Evolutionary conservation across 2,329 filamentous ascomycete species (phyloP), one percentile per base, ranked within the genome.

Genomic region (Colletotrichum sansevieriae): DNA sequence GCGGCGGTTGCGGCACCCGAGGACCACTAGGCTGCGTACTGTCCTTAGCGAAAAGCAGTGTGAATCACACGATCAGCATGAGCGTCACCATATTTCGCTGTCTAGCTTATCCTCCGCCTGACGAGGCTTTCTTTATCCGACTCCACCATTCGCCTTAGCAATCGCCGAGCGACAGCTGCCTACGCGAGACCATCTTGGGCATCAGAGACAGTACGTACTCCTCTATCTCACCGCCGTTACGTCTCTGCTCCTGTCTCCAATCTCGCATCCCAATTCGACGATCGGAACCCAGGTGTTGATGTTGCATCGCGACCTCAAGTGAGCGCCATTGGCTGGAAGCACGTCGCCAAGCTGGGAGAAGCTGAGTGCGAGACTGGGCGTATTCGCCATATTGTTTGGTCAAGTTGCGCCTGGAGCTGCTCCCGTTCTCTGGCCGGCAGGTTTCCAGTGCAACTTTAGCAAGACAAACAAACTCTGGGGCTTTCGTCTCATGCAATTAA

Each of bases 161-260:
- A 18, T 39, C 43, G 57, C 18, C 20, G 20, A 15, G 20, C 44
- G 49, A 54, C 47, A 44, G 22, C 59, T 52, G 47, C 39, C 59
- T 54, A n/a, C 13, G 10, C 47, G 20, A 60, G 57, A 39, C 57
- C 7, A 12, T 25, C 33, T 33, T 12, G 25, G 13, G 52, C 43
- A 49, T 35, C 37, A 35, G 41, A 63, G 49, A 67, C 44, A 43
- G 29, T 65, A 49, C 54, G 44, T 65, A 47, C 22, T n/a, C 49
- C 10, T 10, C 35, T 33, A 58, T n/a, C 22, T 68, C 65, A 65
- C 65, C 65, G 62, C 65, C 63, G 55, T 68, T 68, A 46, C 35
- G 35, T n/a, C 55, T 65, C 46, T 25, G 33, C 35, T 35, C 56
- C 33, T 68, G 65, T 68, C 65, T 68, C 44, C 18, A 65, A 35